phyloP scores from a whole-genome alignment of 169 alveolate genomes.

The Amoebophrya sp. region DNA sequence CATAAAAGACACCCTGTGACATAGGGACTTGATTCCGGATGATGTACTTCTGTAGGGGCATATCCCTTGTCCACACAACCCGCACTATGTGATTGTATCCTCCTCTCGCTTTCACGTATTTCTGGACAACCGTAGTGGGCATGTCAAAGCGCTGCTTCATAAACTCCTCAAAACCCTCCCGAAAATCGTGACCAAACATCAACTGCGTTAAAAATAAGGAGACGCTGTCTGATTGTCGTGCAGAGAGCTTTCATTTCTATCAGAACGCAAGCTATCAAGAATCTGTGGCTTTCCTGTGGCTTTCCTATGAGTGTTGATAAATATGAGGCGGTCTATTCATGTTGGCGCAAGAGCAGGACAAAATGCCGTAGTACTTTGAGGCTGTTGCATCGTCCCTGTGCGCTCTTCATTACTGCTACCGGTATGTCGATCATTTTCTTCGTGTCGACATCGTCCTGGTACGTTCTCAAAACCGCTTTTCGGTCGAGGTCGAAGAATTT shows the following conservation, averaged over 20 bases:
- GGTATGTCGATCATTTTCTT: neutral
- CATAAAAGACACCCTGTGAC: neutral
- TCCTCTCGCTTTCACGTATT: neutral
- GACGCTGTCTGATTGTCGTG: too few relatives aligned
- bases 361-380: too few relatives aligned
- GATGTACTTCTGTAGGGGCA: neutral
- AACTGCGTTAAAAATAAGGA: too few relatives aligned
- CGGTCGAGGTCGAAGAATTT: neutral
- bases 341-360: too few relatives aligned
- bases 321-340: too few relatives aligned
- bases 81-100: neutral
- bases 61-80: neutral
- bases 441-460: slow-evolving; percentile 23
- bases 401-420: neutral
- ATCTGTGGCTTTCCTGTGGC: too few relatives aligned
- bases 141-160: neutral
- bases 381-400: neutral
- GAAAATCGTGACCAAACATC: neutral
- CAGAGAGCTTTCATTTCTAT: too few relatives aligned
- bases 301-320: too few relatives aligned
- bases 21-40: slow-evolving; percentile 11
- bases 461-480: neutral
- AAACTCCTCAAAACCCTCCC: neutral
- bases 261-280: too few relatives aligned
- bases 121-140: neutral